Conservation (phyloP, 495 filamentous ascomycete genomes). For the Xylaria flabelliformis region DNA sequence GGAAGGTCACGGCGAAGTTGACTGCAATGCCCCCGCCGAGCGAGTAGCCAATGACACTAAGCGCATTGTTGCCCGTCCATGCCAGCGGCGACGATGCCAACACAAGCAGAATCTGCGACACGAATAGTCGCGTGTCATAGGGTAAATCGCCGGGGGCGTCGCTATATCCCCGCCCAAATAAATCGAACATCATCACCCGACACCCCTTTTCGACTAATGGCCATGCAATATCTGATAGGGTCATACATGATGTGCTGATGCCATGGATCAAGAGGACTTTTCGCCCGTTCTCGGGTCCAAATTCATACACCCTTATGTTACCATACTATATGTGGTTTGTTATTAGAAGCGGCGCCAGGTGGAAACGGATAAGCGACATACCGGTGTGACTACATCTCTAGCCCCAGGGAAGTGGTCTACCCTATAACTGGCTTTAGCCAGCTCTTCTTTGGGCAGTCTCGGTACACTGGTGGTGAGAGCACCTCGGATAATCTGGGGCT, state of each 20-base stretch:
- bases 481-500: conserved; percentile 42
- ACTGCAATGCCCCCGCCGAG: conserved; percentile 80
- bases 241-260: conserved; percentile 81
- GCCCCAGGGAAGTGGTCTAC: conserved; percentile 52
- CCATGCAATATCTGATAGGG: conserved; percentile 71
- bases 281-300: conserved; percentile 77
- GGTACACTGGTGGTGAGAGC: conserved; percentile 46
- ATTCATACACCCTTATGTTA: conserved; percentile 84
- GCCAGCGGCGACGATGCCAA: conserved; percentile 67
- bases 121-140: conserved; percentile 74
- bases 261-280: conserved; percentile 88
- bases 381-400: conserved; percentile 53
- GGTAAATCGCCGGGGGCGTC: conserved; percentile 69
- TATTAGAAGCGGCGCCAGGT: not conserved
- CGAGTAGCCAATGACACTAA: conserved; percentile 81
- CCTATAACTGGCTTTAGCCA: conserved; percentile 43
- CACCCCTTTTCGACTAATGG: conserved; percentile 75
- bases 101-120: conserved; percentile 73
- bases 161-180: conserved; percentile 83
- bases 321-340: conserved; percentile 65
- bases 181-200: conserved; percentile 81
- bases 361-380: conserved; percentile 27
- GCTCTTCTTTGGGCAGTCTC: conserved; percentile 38
- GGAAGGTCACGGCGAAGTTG: conserved; percentile 73
- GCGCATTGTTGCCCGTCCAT: conserved; percentile 56